A percentile compares a stretch with the other conserved stretches of the same genome.
These are phyloP conservation scores for Aspergillus quadrilineatus DNA, from an alignment of 2,329 filamentous ascomycete species.

Conservation along the genomic window DNA sequence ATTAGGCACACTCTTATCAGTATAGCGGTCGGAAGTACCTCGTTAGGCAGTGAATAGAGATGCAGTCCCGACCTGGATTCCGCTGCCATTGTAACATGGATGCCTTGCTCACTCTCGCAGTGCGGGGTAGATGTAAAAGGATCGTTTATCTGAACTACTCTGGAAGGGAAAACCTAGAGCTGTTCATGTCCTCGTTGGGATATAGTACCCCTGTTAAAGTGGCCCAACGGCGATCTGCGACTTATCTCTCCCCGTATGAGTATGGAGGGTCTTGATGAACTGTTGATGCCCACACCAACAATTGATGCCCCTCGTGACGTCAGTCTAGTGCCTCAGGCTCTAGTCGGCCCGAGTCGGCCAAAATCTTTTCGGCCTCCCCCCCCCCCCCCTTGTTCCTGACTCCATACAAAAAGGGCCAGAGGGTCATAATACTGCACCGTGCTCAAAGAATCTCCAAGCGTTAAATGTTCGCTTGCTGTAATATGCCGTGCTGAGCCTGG, in stretches of 20 bases:
- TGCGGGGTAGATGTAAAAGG: constrained; percentile 1
- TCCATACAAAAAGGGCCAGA: neutral
- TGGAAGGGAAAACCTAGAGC: neutral
- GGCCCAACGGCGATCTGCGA: neutral
- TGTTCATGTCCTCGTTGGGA: neutral
- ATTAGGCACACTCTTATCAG: neutral
- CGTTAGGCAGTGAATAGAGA: constrained; percentile 36
- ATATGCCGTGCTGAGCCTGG: neutral
- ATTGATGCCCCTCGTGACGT: constrained; percentile 3
- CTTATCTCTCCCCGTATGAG: neutral
- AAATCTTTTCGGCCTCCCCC: neutral
- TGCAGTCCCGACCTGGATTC: constrained; percentile 11
- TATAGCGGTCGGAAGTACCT: constrained; percentile 24
- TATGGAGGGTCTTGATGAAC: neutral
- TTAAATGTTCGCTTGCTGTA: neutral
- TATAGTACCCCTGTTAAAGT: neutral
- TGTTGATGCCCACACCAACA: neutral
- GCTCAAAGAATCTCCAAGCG: neutral
- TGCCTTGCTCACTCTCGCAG: neutral
- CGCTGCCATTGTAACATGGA: constrained; percentile 15
- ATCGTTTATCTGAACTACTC: neutral
- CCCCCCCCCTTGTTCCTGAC: constrained; percentile 4
- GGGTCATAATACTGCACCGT: neutral
- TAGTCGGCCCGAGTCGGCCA: constrained; percentile 9
- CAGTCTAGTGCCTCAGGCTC: neutral